Base-by-base conservation (phyloP, 202 grass and related monocot genomes). In the Zizania palustris region DNA sequence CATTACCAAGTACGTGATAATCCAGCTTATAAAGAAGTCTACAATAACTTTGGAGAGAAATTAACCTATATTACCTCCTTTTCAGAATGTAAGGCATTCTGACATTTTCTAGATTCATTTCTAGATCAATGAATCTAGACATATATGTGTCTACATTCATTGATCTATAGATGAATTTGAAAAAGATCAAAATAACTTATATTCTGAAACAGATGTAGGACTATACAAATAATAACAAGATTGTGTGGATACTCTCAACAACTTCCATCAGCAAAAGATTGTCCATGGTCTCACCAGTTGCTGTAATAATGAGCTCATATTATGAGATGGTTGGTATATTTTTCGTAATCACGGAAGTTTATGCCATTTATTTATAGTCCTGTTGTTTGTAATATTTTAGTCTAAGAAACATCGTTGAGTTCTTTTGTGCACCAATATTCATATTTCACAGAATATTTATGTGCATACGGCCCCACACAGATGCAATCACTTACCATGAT, bases 401-500 rank as follows among this genome's bases (percentile, higher is more conserved):
- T n/a, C 40, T 55, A 51, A 64, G 14, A 38, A 65, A 28, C 45
- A 53, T 6, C 49, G 10, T 5, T 12, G 8, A 66, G 37, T 22
- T 48, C 43, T 16, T 5, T 66, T n/a, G 18, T 22, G 40, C 10
- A 11, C 18, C 40, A 45, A 67, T 45, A 67, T 45, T 67, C 11
- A 67, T 68, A 34, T 22, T 46, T 48, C 43, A 33, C 22, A 46
- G 12, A 48, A 48, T 48, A 48, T 21, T 16, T 16, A 35, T 35
- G 65, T 6, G 3, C 43, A 46, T 68, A 12, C 11, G 18, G 16
- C 16, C 3, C 7, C 19, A 7, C n/a, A 33, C 6, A 46, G 6
- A 68, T 68, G 20, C 20, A 68, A 57, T 66, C 64, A 69, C 45
- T 75, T 55, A 55, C 51, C 51, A 55, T 20, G 20, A 55, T 7